A percentile compares a stretch with the other conserved stretches of the same genome.
Conservation (phyloP, 1,284 basidiomycete species). For the Trametes versicolor region DNA sequence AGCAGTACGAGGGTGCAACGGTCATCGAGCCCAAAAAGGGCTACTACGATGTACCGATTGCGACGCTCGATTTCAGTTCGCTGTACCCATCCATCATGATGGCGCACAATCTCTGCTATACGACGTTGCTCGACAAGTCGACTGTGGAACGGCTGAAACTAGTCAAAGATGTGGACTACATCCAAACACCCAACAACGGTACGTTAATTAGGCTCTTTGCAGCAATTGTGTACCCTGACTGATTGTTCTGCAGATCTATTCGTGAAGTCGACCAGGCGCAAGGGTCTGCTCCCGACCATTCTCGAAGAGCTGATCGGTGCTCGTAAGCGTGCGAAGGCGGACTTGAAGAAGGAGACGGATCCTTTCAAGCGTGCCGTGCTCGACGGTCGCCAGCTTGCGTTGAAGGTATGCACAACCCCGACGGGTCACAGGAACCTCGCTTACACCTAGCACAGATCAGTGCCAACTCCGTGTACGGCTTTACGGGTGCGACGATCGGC, state of each 20-base stretch:
- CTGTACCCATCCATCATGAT: slow-evolving; percentile 99
- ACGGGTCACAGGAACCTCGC: neutral
- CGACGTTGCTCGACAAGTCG: slow-evolving; percentile 84
- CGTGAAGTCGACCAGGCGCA: slow-evolving; percentile 75
- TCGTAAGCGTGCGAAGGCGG: slow-evolving; percentile 92
- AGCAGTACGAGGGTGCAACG: slow-evolving; percentile 97
- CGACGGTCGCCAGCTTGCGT: slow-evolving; percentile 92
- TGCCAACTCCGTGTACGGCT: slow-evolving; percentile 98
- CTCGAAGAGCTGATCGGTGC: slow-evolving; percentile 92
- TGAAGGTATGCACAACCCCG: slow-evolving; percentile 70
- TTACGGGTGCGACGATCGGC: slow-evolving; percentile 95
- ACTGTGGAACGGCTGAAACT: slow-evolving; percentile 83
- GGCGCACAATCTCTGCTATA: slow-evolving; percentile 98
- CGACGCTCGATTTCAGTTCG: slow-evolving; percentile 96
- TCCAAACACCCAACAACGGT: slow-evolving; percentile 95
- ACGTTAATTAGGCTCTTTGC: slow-evolving; percentile 34
- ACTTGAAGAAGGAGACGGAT: slow-evolving; percentile 94
- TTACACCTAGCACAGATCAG: slow-evolving; percentile 70
- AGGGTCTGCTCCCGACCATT: slow-evolving; percentile 91
- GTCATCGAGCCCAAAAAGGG: slow-evolving; percentile 96
- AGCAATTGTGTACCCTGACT: neutral
- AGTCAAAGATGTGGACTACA: slow-evolving; percentile 88
- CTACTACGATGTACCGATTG: slow-evolving; percentile 94
- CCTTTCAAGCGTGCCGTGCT: slow-evolving; percentile 95
- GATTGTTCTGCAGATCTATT: slow-evolving; percentile 75